Evolutionary conservation across 2,329 filamentous ascomycete genomes (phyloP), one percentile per base, ranked within the genome.

Genomic region (Sphaerostilbella broomeana): DNA sequence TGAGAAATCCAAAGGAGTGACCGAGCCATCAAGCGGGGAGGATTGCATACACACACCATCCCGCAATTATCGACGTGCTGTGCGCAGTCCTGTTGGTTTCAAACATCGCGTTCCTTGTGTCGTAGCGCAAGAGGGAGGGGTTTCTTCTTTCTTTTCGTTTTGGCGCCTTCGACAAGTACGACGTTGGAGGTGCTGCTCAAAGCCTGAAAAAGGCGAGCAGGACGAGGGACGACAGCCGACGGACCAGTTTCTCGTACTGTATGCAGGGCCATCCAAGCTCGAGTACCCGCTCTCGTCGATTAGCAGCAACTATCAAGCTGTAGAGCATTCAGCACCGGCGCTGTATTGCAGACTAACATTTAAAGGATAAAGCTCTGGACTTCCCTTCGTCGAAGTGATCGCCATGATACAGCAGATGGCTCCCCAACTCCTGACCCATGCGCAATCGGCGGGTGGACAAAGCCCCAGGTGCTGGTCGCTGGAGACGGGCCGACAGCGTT

Each of bases 11-110:
- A 38, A 42, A 29, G 28, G 35, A 35, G 35, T 34, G 40, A 42
- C 40, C 35, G 40, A 42, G 40, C 40, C 31, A 15, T 29, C 31
- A 37, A 37, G 35, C 41, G 41, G 41, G 41, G 39, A 43, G 36
- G 22, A 15, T 39, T 42, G 27, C 27, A 27, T 31, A 35, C 25
- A 28, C 35, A 29, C 30, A 37, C 40, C 15, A 38, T 33, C 25
- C 22, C 25, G 16, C 30, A 34, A 33, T 31, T 31, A 11, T 31
- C 15, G 13, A n/a, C n/a, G n/a, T n/a, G n/a, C n/a, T n/a, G n/a
- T n/a, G n/a, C n/a, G n/a, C n/a, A n/a, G n/a, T n/a, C n/a, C n/a
- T n/a, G n/a, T n/a, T n/a, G n/a, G n/a, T n/a, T n/a, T n/a, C n/a
- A n/a, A n/a, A n/a, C n/a, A n/a, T n/a, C n/a, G n/a, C n/a, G n/a